Base-by-base conservation (phyloP, 2,329 filamentous ascomycete genomes). In the Cladosporium sp. region DNA sequence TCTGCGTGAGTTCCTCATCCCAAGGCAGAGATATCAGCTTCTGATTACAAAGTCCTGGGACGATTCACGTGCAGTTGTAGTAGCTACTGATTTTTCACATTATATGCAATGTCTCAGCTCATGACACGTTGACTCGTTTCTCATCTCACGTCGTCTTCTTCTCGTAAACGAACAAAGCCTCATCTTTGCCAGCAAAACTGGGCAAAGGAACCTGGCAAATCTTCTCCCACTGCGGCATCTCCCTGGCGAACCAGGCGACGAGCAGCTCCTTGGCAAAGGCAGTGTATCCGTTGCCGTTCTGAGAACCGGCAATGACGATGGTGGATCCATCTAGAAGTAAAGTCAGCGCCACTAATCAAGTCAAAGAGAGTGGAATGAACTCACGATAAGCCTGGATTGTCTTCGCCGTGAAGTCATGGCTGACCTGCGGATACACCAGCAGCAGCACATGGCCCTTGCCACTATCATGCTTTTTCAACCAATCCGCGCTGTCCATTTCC, bases 111-210 rank as follows among this genome's bases (percentile, higher is more conserved):
- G 9, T 9, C 4, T 27, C 22, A 27, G 22, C 9, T 27, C 5
- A 27, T 9, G 9, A 5, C 9, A 27, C 22, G 9, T 27, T 27
- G 9, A 5, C 22, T 27, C 22, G 9, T 27, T 27, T 15, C 11
- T 35, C 32, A 35, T 35, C 4, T 35, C 32, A 35, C n/a, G 3
- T 35, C 12, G 32, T n/a, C 5, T 43, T 30, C n/a, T 30, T 67
- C 57, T 69, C 63, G 48, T 85, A 88, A 16, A 87, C 76, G 66
- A 83, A 89, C 49, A 89, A 61, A 0, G 82, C 85, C 68, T 90
- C 85, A 59, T 90, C 86, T 65, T 89, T 89, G 22, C 83, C 85
- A 2, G 84, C 80, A 67, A 89, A 89, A 64, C 83, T 87, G 18
- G 85, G 85, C 61, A 90, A 64, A 3, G 85, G 77, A 54, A 88